Evolutionary conservation across 2,329 filamentous ascomycete species (phyloP).

Genomic region (Penicillium sp.): DNA sequence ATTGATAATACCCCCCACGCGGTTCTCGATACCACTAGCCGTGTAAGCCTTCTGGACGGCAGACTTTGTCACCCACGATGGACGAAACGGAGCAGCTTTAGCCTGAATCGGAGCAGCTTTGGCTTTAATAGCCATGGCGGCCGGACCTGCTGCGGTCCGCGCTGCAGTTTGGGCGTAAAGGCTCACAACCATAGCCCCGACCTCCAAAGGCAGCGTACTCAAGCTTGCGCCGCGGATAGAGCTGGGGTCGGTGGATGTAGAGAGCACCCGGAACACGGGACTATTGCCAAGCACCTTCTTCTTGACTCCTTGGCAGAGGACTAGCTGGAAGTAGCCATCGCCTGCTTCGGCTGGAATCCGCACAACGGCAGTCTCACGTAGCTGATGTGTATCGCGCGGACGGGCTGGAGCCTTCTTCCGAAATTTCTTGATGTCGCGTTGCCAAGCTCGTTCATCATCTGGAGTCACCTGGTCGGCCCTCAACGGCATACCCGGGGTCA

Average conservation of each 20-base stretch:
- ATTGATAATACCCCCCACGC: conserved; percentile 33
- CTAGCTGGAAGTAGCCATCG: conserved; percentile 68
- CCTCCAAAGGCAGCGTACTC: conserved; percentile 62
- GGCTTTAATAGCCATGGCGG: conserved; percentile 25
- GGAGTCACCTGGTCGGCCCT: conserved; percentile 50
- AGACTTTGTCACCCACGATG: conserved; percentile 29
- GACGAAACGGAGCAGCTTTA: conserved; percentile 27
- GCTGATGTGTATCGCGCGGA: conserved; percentile 49
- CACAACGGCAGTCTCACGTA: conserved; percentile 63
- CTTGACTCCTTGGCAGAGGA: conserved; percentile 57
- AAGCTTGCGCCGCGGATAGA: conserved; percentile 64
- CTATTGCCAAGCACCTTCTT: conserved; percentile 63
- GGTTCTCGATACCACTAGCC: conserved; percentile 27
- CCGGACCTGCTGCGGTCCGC: conserved; percentile 23
- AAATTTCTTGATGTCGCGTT: conserved; percentile 66
- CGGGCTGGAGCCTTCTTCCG: conserved; percentile 52
- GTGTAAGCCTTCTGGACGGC: conserved; percentile 35
- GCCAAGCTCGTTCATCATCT: conserved; percentile 63
- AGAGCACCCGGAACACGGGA: conserved; percentile 67
- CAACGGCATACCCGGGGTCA: conserved; percentile 58
- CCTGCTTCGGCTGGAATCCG: conserved; percentile 61
- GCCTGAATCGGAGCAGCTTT: conserved; percentile 27
- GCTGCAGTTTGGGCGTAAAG: conserved; percentile 42
- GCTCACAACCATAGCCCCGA: conserved; percentile 50
- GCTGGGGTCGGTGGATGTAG: conserved; percentile 60